Evolutionary conservation across 2,329 filamentous ascomycete genomes (phyloP).

Genomic region (Penicillium sp.): DNA sequence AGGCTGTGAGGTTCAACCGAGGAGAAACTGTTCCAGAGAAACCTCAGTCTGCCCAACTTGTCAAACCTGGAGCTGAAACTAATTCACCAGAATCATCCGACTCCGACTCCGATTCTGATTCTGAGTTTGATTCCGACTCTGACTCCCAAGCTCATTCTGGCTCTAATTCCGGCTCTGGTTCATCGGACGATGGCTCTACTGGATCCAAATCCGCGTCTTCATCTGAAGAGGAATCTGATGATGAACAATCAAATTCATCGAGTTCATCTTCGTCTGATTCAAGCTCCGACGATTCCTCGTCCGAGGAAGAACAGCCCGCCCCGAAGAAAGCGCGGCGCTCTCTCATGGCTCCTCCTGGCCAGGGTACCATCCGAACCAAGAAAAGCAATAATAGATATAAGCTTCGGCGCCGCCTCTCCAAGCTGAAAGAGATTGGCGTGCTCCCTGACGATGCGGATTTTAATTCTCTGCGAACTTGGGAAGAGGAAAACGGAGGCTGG

Average conservation of each 20-base stretch:
- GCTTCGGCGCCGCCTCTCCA: conserved; percentile 49
- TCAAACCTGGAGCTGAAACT: conserved; percentile 16
- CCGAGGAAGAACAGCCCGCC: conserved; percentile 33
- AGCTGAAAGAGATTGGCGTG: conserved; percentile 55
- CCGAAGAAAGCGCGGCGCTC: conserved; percentile 2
- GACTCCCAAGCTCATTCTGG: conserved; percentile 20
- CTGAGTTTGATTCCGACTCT: conserved; percentile 29
- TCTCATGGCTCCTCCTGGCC: conserved; percentile 43
- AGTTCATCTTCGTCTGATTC: conserved; percentile 19
- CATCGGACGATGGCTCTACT: background rate
- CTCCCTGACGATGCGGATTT: conserved; percentile 54
- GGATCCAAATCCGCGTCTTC: conserved; percentile 4
- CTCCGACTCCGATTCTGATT: conserved; percentile 9
- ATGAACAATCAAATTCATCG: background rate
- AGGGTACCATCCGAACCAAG: conserved; percentile 54
- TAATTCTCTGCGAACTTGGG: conserved; percentile 47
- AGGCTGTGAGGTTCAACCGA: conserved; percentile 36
- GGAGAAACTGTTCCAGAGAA: conserved; percentile 8
- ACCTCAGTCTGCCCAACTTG: conserved; percentile 10
- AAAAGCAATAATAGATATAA: conserved; percentile 57
- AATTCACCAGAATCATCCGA: conserved; percentile 22
- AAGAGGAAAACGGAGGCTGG: conserved; percentile 27
- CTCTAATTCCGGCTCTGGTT: conserved; percentile 15
- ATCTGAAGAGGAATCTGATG: background rate
- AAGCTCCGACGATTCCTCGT: conserved; percentile 26